Evolutionary conservation across 495 filamentous ascomycete genomes (phyloP).

Genomic region (Clohesyomyces aquaticus): DNA sequence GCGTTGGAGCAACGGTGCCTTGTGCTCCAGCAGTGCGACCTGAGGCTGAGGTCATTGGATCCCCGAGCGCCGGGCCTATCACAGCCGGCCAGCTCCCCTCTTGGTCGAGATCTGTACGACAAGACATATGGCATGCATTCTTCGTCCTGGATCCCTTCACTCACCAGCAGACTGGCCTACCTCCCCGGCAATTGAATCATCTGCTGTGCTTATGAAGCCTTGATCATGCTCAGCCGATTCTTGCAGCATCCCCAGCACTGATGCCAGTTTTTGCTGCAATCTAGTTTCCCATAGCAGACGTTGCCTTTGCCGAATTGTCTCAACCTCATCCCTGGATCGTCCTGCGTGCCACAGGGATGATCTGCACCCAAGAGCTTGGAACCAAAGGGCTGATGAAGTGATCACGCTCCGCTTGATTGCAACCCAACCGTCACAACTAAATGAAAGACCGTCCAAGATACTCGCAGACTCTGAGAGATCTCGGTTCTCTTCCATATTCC

Average conservation of each 20-base stretch:
- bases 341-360: slow-evolving; percentile 10
- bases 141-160: neutral
- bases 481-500: slow-evolving; percentile 1
- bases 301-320: neutral
- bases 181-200: neutral
- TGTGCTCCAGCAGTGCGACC: slow-evolving; percentile 10
- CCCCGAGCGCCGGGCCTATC: neutral
- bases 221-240: neutral
- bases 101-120: slow-evolving; percentile 15
- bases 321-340: slow-evolving; percentile 2
- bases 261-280: neutral
- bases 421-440: slow-evolving; percentile 26
- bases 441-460: neutral
- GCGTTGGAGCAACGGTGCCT: slow-evolving; percentile 1
- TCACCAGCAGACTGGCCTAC: neutral
- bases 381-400: neutral
- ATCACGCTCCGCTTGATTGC: slow-evolving; percentile 27
- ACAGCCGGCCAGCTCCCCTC: too few species aligned
- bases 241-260: neutral
- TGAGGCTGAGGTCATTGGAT: slow-evolving; percentile 29
- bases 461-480: neutral
- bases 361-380: slow-evolving; percentile 29
- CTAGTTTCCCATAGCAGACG: neutral
- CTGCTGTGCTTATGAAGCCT: neutral
- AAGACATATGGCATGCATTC: slow-evolving; percentile 9